Evolutionary conservation across 495 filamentous ascomycete species (phyloP).

Genomic region (Aspergillus panamensis): DNA sequence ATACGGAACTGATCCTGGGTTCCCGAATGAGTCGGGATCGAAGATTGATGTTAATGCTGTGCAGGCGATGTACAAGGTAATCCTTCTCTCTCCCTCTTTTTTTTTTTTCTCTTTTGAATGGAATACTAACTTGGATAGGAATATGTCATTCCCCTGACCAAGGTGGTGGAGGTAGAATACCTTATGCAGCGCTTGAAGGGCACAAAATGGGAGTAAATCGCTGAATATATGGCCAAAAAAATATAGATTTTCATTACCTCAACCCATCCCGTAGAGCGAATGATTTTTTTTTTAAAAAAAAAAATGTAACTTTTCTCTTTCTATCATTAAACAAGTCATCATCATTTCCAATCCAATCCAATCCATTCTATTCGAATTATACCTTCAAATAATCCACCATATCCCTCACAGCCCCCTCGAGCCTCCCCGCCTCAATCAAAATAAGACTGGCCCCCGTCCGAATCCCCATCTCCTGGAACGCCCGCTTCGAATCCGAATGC

Average conservation of each 20-base stretch:
- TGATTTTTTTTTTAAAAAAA: slow-evolving; percentile 7
- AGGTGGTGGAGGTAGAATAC: slow-evolving; percentile 96
- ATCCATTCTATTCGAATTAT: background rate
- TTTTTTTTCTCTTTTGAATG: background rate
- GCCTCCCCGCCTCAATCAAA: slow-evolving; percentile 66
- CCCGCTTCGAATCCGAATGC: slow-evolving; percentile 82
- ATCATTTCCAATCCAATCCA: background rate
- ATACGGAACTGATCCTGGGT: slow-evolving; percentile 87
- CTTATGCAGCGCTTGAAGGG: slow-evolving; percentile 86
- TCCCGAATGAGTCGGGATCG: slow-evolving; percentile 46
- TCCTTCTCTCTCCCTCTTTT: background rate
- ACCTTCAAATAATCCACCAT: slow-evolving; percentile 63
- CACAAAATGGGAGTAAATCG: slow-evolving; percentile 55
- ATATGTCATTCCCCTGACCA: slow-evolving; percentile 94
- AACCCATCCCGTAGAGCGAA: background rate
- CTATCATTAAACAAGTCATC: slow-evolving; percentile 25
- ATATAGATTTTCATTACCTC: background rate
- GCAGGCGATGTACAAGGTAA: slow-evolving; percentile 84
- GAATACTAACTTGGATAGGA: slow-evolving; percentile 48
- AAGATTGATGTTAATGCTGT: slow-evolving; percentile 96
- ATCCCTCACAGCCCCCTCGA: slow-evolving; percentile 66
- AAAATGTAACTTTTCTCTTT: slow-evolving; percentile 1
- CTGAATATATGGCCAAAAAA: background rate
- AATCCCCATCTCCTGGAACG: slow-evolving; percentile 91
- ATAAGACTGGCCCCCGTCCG: slow-evolving; percentile 77